Conservation (phyloP, 129 eudicot genomes). For the Centella asiatica region DNA sequence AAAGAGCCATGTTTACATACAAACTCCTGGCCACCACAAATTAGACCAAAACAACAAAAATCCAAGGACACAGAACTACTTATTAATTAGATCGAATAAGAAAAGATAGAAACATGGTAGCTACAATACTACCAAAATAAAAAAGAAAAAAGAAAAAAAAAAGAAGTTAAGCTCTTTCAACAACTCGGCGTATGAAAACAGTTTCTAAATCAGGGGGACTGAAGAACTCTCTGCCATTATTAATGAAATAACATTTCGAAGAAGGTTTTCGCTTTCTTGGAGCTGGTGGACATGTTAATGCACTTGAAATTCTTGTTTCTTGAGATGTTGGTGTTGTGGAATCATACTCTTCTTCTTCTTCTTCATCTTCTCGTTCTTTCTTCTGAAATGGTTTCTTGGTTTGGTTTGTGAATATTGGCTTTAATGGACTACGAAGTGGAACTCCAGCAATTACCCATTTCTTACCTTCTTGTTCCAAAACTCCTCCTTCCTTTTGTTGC, state of each 20-base stretch:
- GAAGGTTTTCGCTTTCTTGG: conserved; percentile 55
- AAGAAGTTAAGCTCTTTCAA: too few species aligned
- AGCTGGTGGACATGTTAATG: conserved; percentile 56
- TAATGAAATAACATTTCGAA: conserved; percentile 17
- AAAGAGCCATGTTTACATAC: neutral
- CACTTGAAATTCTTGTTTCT: conserved; percentile 50
- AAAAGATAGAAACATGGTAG: neutral
- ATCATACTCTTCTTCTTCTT: conserved; percentile 26
- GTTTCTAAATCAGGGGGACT: conserved; percentile 66
- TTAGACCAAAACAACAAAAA: neutral
- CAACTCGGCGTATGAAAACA: too few species aligned
- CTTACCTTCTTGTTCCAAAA: conserved; percentile 28
- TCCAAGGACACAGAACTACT: too few species aligned
- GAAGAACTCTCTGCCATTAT: conserved; percentile 40
- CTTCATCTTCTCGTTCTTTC: conserved; percentile 6
- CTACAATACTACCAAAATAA: conserved; percentile 24
- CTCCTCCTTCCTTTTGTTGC: conserved; percentile 28
- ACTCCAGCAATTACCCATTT: conserved; percentile 51
- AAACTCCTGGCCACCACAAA: conserved; percentile 8
- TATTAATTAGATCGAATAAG: conserved; percentile 16
- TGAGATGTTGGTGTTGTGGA: conserved; percentile 67
- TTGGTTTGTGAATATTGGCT: conserved; percentile 41
- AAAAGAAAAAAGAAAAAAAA: too few species aligned
- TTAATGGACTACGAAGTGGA: conserved; percentile 35
- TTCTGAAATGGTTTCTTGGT: neutral